Percentiles rank a stretch among this genome's conserved stretches.
phyloP scores from a whole-genome alignment of 768 basidiomycete genomes.

The Pleurotus platypus region DNA sequence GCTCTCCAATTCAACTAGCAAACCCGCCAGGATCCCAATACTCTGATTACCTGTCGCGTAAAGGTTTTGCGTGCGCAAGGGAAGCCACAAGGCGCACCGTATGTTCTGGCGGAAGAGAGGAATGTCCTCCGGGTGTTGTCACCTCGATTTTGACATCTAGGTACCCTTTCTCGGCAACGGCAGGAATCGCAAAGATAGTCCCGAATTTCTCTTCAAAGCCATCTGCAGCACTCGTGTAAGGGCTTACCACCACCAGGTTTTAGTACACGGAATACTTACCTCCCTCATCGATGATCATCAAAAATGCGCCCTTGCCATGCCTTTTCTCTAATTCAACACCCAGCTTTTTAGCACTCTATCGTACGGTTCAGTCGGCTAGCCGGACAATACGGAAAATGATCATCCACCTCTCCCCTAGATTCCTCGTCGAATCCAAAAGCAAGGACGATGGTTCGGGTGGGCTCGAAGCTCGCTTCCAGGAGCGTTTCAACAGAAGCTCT shows the following conservation, averaged over 20 bases:
- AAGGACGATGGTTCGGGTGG: slow-evolving; percentile 58
- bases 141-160: slow-evolving; percentile 64
- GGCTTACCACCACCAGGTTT: too few species aligned
- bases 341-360: slow-evolving; percentile 53
- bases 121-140: slow-evolving; percentile 75
- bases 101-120: slow-evolving; percentile 77
- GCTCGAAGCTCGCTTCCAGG: slow-evolving; percentile 55
- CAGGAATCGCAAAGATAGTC: slow-evolving; percentile 55
- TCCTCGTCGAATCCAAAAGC: slow-evolving; percentile 81
- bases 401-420: slow-evolving; percentile 45
- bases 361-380: not conserved
- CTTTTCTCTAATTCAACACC: slow-evolving; percentile 43
- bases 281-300: slow-evolving; percentile 87
- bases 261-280: slow-evolving; percentile 28
- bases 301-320: slow-evolving; percentile 71
- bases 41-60: slow-evolving; percentile 19
- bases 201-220: slow-evolving; percentile 51
- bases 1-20: slow-evolving; percentile 47
- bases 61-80: not conserved
- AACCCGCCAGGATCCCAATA: slow-evolving; percentile 56
- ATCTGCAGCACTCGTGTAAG: slow-evolving; percentile 10
- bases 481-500: slow-evolving; percentile 62
- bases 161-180: slow-evolving; percentile 73
- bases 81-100: slow-evolving; percentile 43
- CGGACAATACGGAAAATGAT: too few species aligned